These are phyloP conservation scores for Paramecium caudatum DNA, from an alignment of 73 alveolate species.

Conservation along the genomic window DNA sequence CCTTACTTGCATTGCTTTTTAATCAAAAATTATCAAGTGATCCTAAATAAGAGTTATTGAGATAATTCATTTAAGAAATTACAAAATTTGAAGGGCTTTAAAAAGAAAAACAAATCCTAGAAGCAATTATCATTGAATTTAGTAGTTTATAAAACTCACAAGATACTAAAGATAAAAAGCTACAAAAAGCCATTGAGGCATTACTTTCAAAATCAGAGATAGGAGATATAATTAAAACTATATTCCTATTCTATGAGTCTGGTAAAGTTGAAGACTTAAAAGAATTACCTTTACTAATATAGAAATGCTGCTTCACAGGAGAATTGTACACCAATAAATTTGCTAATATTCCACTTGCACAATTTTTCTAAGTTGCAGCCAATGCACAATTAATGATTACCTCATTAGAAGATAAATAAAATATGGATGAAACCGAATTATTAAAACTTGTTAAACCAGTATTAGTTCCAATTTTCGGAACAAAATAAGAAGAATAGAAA, in stretches of 20 bases:
- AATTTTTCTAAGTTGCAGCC: neutral
- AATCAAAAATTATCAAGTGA: neutral
- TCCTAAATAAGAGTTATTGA: neutral
- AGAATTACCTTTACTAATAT: neutral
- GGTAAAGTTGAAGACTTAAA: neutral
- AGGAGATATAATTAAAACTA: neutral
- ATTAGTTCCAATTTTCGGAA: slow-evolving; percentile 16
- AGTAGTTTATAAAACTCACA: slow-evolving; percentile 20
- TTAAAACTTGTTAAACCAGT: slow-evolving; percentile 15
- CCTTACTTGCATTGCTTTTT: neutral
- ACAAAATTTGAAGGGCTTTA: neutral
- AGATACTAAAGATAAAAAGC: neutral
- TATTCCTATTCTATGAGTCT: slow-evolving; percentile 3
- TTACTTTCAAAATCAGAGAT: slow-evolving; percentile 21
- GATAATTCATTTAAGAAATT: neutral
- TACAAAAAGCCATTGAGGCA: neutral
- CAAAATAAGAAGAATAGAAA: slow-evolving; percentile 2
- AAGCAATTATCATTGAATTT: neutral
- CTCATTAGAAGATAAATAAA: neutral
- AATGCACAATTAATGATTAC: slow-evolving; percentile 25
- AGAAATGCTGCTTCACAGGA: slow-evolving; percentile 3
- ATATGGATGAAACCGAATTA: slow-evolving; percentile 40
- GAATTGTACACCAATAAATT: neutral
- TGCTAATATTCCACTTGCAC: neutral
- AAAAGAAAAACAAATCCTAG: neutral